phyloP scores from a whole-genome alignment of 208 protist species.

The Leishmania amazonensis region DNA sequence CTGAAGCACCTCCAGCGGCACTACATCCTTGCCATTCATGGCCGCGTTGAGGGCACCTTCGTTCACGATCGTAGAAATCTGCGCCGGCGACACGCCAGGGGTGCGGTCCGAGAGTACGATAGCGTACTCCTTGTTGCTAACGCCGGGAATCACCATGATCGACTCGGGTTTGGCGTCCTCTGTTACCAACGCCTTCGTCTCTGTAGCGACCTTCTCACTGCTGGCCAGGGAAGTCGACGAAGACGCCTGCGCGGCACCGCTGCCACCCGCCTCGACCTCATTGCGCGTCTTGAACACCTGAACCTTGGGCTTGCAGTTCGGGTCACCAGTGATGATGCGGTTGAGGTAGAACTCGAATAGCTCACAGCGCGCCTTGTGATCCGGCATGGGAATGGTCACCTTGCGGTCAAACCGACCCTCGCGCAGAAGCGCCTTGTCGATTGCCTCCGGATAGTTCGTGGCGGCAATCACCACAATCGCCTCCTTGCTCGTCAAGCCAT shows the following conservation, averaged over 20 bases:
- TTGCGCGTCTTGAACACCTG: constrained; percentile 73
- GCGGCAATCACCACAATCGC: constrained; percentile 97
- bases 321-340: constrained; percentile 86
- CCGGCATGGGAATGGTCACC: constrained; percentile 93
- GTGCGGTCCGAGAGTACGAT: constrained; percentile 84
- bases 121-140: constrained; percentile 86
- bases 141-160: constrained; percentile 78
- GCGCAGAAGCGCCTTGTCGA: constrained; percentile 94
- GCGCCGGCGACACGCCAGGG: constrained; percentile 93
- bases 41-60: constrained; percentile 95
- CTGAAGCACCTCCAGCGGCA: constrained; percentile 77
- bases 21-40: constrained; percentile 71
- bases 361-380: constrained; percentile 80
- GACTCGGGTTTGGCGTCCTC: constrained; percentile 38
- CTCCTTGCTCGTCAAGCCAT: constrained; percentile 93
- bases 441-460: constrained; percentile 96
- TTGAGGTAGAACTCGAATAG: constrained; percentile 93
- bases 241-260: not conserved
- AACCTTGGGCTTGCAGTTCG: constrained; percentile 84
- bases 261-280: constrained; percentile 21
- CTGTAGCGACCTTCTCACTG: not conserved
- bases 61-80: constrained; percentile 98
- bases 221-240: not conserved
- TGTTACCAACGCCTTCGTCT: constrained; percentile 25
- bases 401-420: constrained; percentile 94